Conservation (phyloP, 1,284 basidiomycete genomes). For the Ceratobasidium papillatum region DNA sequence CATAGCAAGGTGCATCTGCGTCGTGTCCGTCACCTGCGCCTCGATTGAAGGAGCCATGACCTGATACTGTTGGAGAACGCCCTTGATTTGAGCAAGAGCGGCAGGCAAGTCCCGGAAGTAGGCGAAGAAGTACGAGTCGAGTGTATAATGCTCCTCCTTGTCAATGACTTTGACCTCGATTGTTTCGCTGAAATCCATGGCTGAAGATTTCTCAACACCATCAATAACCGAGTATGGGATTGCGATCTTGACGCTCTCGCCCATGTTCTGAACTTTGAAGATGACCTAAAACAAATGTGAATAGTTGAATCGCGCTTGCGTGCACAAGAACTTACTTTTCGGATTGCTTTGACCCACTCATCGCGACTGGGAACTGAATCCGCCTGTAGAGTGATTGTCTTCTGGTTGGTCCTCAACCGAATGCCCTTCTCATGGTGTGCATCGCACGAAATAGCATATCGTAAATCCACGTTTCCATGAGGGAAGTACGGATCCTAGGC, state of each 20-base stretch:
- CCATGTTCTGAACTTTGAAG: slow-evolving; percentile 94
- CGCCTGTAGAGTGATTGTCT: slow-evolving; percentile 73
- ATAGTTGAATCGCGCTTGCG: not conserved
- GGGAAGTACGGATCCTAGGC: slow-evolving; percentile 93
- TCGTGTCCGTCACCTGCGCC: slow-evolving; percentile 68
- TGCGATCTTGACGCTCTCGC: slow-evolving; percentile 92
- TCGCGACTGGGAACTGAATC: slow-evolving; percentile 83
- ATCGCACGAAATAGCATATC: slow-evolving; percentile 91
- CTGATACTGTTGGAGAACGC: slow-evolving; percentile 58
- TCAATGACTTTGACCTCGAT: slow-evolving; percentile 93
- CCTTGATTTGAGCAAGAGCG: slow-evolving; percentile 81
- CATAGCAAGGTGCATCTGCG: slow-evolving; percentile 47
- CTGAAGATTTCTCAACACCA: slow-evolving; percentile 86
- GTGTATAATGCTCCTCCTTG: slow-evolving; percentile 73
- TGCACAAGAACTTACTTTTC: slow-evolving; percentile 62
- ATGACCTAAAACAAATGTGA: slow-evolving; percentile 58
- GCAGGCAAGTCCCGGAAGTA: slow-evolving; percentile 84
- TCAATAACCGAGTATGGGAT: slow-evolving; percentile 91
- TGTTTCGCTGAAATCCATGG: slow-evolving; percentile 93
- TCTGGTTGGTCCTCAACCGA: slow-evolving; percentile 81
- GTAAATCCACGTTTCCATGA: slow-evolving; percentile 91
- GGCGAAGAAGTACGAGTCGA: slow-evolving; percentile 93
- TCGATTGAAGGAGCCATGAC: slow-evolving; percentile 2
- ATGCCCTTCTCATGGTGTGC: slow-evolving; percentile 75
- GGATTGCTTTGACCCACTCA: slow-evolving; percentile 93